Evolutionary conservation across 2,329 filamentous ascomycete species (phyloP).

Genomic region (Fusarium sp.): DNA sequence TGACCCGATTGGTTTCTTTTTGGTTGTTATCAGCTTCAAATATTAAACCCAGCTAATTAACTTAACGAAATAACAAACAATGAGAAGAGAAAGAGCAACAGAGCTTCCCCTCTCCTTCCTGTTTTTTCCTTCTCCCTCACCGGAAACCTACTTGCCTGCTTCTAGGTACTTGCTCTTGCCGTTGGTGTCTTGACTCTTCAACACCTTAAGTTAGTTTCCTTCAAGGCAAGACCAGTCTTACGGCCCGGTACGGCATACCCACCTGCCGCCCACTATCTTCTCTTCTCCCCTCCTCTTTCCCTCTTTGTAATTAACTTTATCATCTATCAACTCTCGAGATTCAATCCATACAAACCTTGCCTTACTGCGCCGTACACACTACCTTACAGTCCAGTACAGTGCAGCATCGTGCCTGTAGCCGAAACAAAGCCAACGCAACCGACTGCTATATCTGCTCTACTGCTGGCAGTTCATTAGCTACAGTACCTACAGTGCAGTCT

Average conservation of each 20-base stretch:
- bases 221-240: neutral
- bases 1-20: constrained; percentile 25
- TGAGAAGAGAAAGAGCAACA: neutral
- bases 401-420: neutral
- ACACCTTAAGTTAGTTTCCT: neutral
- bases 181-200: neutral
- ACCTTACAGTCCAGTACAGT: neutral
- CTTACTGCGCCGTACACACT: constrained; percentile 26
- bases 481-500: constrained; percentile 15
- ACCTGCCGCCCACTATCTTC: constrained; percentile 2
- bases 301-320: constrained; percentile 8
- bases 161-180: neutral
- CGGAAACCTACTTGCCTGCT: neutral
- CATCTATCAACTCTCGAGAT: constrained; percentile 27
- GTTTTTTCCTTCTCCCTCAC: neutral
- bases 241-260: constrained; percentile 15
- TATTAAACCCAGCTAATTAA: constrained; percentile 9
- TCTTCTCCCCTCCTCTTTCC: constrained; percentile 9
- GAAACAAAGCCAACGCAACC: constrained; percentile 26
- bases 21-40: constrained; percentile 24
- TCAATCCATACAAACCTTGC: constrained; percentile 21
- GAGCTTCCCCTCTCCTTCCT: constrained; percentile 7
- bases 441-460: constrained; percentile 3
- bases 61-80: constrained; percentile 5
- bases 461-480: neutral